Evolutionary conservation across 2,329 filamentous ascomycete genomes (phyloP).

Genomic region (Eutypa lata): DNA sequence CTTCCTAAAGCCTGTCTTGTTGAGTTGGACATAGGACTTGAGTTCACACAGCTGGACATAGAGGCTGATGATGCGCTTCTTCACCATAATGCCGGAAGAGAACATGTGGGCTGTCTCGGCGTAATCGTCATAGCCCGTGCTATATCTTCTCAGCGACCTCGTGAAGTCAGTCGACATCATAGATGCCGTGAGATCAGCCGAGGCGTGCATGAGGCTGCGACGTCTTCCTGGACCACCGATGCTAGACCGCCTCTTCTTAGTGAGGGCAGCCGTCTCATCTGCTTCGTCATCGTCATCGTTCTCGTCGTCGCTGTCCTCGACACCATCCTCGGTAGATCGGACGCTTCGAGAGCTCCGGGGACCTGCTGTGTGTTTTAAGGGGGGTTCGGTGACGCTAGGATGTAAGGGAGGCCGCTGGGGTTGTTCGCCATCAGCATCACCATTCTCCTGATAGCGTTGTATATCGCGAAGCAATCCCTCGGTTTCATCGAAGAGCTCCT

Average conservation of each 20-base stretch:
- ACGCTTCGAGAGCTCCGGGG: constrained; percentile 36
- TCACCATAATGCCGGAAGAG: constrained; percentile 75
- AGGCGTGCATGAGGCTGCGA: constrained; percentile 35
- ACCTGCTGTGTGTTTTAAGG: constrained; percentile 34
- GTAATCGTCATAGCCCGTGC: constrained; percentile 71
- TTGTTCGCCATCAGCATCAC: constrained; percentile 38
- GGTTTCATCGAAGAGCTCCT: constrained; percentile 80
- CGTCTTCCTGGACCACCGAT: constrained; percentile 33
- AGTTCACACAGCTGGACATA: constrained; percentile 94
- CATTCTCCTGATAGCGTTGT: constrained; percentile 62
- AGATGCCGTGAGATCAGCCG: constrained; percentile 53
- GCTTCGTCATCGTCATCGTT: constrained; percentile 26
- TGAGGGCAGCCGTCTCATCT: constrained; percentile 54
- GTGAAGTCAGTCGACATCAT: constrained; percentile 54
- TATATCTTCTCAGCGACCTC: constrained; percentile 58
- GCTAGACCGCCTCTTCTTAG: constrained; percentile 39
- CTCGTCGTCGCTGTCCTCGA: constrained; percentile 55
- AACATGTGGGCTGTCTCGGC: constrained; percentile 69
- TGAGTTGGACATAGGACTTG: constrained; percentile 93
- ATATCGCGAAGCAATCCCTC: constrained; percentile 74
- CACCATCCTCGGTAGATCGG: constrained; percentile 53
- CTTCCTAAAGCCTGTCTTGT: constrained; percentile 94
- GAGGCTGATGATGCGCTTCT: constrained; percentile 82
- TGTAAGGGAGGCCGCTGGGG: constrained; percentile 19
- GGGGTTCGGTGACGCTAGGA: constrained; percentile 28